A percentile compares a stretch with the other conserved stretches of the same genome.
phyloP scores from a whole-genome alignment of 305 asterid species.

The Solanum chacoense region DNA sequence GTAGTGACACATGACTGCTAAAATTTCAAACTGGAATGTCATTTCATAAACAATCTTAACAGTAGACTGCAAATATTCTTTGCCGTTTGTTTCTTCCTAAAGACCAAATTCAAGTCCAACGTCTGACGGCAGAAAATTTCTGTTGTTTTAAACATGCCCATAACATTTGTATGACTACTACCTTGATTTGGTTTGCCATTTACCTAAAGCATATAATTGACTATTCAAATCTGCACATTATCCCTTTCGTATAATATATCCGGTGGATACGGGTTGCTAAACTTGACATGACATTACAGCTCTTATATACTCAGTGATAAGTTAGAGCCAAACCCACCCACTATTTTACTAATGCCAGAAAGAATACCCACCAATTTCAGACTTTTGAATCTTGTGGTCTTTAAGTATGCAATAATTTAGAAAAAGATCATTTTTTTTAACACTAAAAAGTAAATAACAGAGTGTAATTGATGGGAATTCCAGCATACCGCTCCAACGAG shows the following conservation, averaged over 20 bases:
- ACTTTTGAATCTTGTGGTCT: not conserved
- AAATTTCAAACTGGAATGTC: not conserved
- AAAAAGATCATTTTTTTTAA: not conserved
- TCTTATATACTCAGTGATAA: not conserved
- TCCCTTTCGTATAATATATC: not conserved
- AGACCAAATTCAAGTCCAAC: not conserved
- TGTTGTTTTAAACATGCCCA: not conserved
- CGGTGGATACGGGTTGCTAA: not conserved
- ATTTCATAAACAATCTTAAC: not conserved
- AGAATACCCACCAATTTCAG: not conserved
- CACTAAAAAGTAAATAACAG: not conserved
- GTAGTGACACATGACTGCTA: not conserved
- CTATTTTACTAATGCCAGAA: not conserved
- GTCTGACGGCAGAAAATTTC: not conserved
- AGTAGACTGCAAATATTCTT: not conserved
- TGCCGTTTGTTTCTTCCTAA: not conserved
- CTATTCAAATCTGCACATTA: not conserved
- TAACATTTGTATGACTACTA: not conserved
- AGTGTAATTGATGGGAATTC: not conserved
- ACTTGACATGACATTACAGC: not conserved
- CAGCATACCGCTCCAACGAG: constrained; percentile 78
- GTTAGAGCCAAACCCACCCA: not conserved
- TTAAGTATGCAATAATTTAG: not conserved
- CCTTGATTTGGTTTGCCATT: not conserved
- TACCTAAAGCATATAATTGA: not conserved